Conservation (phyloP, 176 grass and related monocot species). For the Elaeis guineensis region DNA sequence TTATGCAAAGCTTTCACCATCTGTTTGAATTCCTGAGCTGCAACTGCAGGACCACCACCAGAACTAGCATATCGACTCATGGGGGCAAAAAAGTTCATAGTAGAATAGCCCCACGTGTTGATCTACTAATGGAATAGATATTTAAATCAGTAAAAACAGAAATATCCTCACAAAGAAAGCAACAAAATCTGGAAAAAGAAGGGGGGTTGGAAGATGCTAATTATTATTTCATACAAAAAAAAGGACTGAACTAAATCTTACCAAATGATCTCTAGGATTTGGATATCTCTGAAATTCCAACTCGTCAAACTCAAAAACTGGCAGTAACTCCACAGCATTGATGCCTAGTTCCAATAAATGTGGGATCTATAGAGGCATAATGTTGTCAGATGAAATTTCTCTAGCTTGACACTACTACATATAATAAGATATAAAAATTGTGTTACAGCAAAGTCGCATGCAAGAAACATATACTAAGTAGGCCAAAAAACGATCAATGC, state of each 20-base stretch:
- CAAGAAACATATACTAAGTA: too few species aligned
- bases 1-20: slow-evolving; percentile 97
- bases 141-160: too few species aligned
- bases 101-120: slow-evolving; percentile 99
- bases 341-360: slow-evolving; percentile 88
- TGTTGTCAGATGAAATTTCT: too few species aligned
- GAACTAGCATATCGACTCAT: slow-evolving; percentile 98
- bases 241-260: slow-evolving; percentile 19
- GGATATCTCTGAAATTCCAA: slow-evolving; percentile 74
- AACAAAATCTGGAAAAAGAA: neutral
- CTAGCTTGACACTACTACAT: too few species aligned
- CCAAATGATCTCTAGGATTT: slow-evolving; percentile 97
- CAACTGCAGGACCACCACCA: slow-evolving; percentile 78
- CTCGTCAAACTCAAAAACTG: slow-evolving; percentile 97
- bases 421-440: too few species aligned
- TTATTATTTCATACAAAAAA: neutral
- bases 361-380: slow-evolving; percentile 65
- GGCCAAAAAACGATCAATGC: too few species aligned
- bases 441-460: too few species aligned
- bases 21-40: slow-evolving; percentile 81
- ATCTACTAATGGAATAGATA: slow-evolving; percentile 38
- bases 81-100: slow-evolving; percentile 97
- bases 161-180: too few species aligned
- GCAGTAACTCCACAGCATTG: slow-evolving; percentile 92
- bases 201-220: neutral